phyloP scores from a whole-genome alignment of 345 rosid species.

The Capsella bursapastoris region DNA sequence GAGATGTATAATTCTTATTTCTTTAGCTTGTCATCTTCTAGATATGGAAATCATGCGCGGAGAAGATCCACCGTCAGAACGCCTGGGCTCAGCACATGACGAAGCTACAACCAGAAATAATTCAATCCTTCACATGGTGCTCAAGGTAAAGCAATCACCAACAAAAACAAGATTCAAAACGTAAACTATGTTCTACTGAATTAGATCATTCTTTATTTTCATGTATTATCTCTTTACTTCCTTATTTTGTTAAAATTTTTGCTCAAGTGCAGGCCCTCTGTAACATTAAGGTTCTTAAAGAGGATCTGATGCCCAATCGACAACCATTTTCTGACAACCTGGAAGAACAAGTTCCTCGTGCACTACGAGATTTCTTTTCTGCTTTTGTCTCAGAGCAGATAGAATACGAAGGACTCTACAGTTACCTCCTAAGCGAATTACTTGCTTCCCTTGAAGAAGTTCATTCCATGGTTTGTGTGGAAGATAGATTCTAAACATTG shows the following conservation, averaged over 20 bases:
- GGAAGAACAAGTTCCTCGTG: constrained; percentile 2
- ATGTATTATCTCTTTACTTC: not conserved
- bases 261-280: constrained; percentile 25
- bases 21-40: not conserved
- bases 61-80: not conserved
- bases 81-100: not conserved
- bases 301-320: constrained; percentile 4
- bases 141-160: constrained; percentile 28
- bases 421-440: not conserved
- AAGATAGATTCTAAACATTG: not conserved
- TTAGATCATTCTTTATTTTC: constrained; percentile 15
- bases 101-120: constrained; percentile 2
- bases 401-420: not conserved
- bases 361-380: constrained; percentile 3
- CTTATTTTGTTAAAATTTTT: constrained; percentile 3
- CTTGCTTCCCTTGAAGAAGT: constrained; percentile 17
- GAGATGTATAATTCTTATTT: not conserved
- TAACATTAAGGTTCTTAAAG: constrained; percentile 15
- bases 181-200: not conserved
- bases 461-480: constrained; percentile 5
- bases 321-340: not conserved
- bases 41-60: constrained; percentile 22
- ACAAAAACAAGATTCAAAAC: not conserved
- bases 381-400: constrained; percentile 6
- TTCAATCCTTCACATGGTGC: constrained; percentile 21